Conservation (phyloP, 2,329 filamentous ascomycete genomes). For the Colletotrichum chrysophilum region DNA sequence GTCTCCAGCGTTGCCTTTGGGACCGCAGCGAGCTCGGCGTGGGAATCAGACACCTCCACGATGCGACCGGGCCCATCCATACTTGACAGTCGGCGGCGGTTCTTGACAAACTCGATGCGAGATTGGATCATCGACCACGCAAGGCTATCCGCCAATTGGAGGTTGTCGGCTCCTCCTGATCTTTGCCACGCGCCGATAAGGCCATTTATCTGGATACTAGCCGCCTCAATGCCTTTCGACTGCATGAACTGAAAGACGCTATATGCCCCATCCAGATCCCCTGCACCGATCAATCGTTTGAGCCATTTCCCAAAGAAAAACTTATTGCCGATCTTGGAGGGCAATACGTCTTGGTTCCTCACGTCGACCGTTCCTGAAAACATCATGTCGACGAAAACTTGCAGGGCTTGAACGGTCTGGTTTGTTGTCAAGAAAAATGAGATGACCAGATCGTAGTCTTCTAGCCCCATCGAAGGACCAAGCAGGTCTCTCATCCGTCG, state of each 20-base stretch:
- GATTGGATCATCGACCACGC: slow-evolving; percentile 80
- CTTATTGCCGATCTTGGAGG: slow-evolving; percentile 65
- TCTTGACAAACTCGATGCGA: slow-evolving; percentile 67
- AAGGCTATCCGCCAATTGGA: slow-evolving; percentile 68
- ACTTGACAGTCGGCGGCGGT: slow-evolving; percentile 39
- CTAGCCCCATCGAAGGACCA: slow-evolving; percentile 65
- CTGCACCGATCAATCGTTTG: slow-evolving; percentile 78
- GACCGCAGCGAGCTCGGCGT: slow-evolving; percentile 28
- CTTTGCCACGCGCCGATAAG: slow-evolving; percentile 81
- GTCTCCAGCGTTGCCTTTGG: slow-evolving; percentile 77
- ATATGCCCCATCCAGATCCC: slow-evolving; percentile 72
- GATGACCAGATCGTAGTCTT: slow-evolving; percentile 79
- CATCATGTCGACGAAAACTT: slow-evolving; percentile 91
- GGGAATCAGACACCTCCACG: slow-evolving; percentile 15
- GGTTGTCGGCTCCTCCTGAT: slow-evolving; percentile 57
- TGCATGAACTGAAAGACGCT: slow-evolving; percentile 80
- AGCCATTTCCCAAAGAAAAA: slow-evolving; percentile 91
- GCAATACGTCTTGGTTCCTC: slow-evolving; percentile 45
- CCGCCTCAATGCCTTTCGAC: slow-evolving; percentile 68
- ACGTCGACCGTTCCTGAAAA: slow-evolving; percentile 60
- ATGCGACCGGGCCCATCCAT: slow-evolving; percentile 31
- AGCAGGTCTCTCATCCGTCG: slow-evolving; percentile 66
- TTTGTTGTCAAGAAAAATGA: slow-evolving; percentile 72
- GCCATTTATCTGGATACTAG: slow-evolving; percentile 80
- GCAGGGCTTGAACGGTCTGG: slow-evolving; percentile 70